These are phyloP conservation scores for Ganoderma resinaceum DNA, from an alignment of 1,284 basidiomycete genomes.

Conservation along the genomic window DNA sequence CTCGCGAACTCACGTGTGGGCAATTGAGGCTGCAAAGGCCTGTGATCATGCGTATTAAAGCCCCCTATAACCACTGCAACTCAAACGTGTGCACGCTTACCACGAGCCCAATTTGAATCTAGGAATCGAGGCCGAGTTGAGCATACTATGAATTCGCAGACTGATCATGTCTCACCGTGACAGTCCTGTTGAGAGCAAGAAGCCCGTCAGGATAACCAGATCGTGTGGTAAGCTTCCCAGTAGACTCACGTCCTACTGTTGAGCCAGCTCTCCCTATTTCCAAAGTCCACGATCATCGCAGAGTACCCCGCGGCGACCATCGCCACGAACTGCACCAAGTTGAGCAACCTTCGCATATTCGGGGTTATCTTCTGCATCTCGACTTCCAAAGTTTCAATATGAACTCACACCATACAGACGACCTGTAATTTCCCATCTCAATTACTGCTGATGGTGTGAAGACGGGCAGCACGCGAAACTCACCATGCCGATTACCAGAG, in stretches of 20 bases:
- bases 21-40: slow-evolving; percentile 18
- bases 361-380: background rate
- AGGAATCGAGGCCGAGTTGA: background rate
- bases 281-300: slow-evolving; percentile 19
- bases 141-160: background rate
- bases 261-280: slow-evolving; percentile 8
- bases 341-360: slow-evolving; percentile 9
- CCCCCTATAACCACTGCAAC: background rate
- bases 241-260: slow-evolving; percentile 17
- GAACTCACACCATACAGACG: slow-evolving; percentile 19
- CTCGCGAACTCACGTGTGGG: slow-evolving; percentile 17
- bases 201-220: background rate
- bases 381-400: background rate
- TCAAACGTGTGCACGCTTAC: slow-evolving; percentile 5
- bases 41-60: background rate
- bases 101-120: slow-evolving; percentile 22
- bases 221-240: background rate
- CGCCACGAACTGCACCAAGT: slow-evolving; percentile 19
- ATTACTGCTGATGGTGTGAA: background rate
- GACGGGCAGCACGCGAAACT: background rate
- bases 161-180: slow-evolving; percentile 11
- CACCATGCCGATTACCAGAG: slow-evolving; percentile 8
- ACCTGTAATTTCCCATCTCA: slow-evolving; percentile 10
- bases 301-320: slow-evolving; percentile 20
- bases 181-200: slow-evolving; percentile 14